Percentiles rank a stretch among this genome's conserved stretches.
Evolutionary conservation across 1,284 basidiomycete genomes (phyloP).

Genomic region (Tilletiopsis washingtonensis): DNA sequence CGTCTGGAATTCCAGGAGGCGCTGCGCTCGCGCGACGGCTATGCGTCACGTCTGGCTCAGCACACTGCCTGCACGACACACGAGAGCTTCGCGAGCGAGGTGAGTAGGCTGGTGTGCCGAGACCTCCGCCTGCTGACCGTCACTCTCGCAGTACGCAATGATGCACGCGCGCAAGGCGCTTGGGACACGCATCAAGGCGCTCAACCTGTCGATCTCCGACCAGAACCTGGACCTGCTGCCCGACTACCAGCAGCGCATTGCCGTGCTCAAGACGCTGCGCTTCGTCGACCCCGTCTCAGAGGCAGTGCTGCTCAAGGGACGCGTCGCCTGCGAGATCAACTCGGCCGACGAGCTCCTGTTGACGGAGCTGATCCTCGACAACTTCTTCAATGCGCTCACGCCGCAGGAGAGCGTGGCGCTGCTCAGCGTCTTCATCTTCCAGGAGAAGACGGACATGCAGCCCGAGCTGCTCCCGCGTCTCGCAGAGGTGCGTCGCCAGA

Average conservation of each 20-base stretch:
- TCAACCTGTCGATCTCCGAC: slow-evolving; percentile 62
- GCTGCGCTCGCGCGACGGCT: slow-evolving; percentile 58
- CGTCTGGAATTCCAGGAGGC: slow-evolving; percentile 88
- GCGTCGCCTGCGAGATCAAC: slow-evolving; percentile 98
- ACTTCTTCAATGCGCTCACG: slow-evolving; percentile 77
- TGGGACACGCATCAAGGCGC: slow-evolving; percentile 59
- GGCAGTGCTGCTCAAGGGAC: slow-evolving; percentile 88
- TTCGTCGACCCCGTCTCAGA: slow-evolving; percentile 57
- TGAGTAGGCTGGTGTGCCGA: neutral
- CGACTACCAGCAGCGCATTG: slow-evolving; percentile 89
- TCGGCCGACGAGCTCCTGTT: slow-evolving; percentile 78
- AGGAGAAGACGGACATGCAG: slow-evolving; percentile 87
- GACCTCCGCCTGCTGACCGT: neutral
- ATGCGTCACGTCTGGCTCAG: neutral
- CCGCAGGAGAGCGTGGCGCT: slow-evolving; percentile 96
- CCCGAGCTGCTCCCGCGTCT: slow-evolving; percentile 71
- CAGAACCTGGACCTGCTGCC: slow-evolving; percentile 94
- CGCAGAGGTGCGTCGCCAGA: slow-evolving; percentile 50
- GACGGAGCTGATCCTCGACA: slow-evolving; percentile 94
- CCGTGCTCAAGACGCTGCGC: slow-evolving; percentile 74
- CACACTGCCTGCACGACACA: neutral
- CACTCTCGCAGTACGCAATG: slow-evolving; percentile 58
- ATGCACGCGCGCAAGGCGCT: slow-evolving; percentile 69
- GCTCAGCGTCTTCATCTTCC: slow-evolving; percentile 91
- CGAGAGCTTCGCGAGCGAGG: slow-evolving; percentile 1